Evolutionary conservation across 352 stramenopile species (phyloP).

Genomic region (Phytophthora kernoviae): DNA sequence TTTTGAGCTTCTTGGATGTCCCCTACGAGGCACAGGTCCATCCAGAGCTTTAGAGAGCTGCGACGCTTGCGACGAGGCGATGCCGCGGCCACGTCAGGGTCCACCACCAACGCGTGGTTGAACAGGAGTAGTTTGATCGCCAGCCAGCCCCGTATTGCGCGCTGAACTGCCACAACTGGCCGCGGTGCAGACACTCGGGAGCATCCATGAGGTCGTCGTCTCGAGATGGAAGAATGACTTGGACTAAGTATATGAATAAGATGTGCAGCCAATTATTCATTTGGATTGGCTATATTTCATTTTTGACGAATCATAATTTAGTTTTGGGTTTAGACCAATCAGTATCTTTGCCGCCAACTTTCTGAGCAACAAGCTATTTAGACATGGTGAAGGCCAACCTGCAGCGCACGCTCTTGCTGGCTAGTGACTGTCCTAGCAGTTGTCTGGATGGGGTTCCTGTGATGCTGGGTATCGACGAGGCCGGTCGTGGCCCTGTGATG

Average conservation of each 20-base stretch:
- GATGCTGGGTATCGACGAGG: slow-evolving; percentile 96
- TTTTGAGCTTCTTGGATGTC: slow-evolving; percentile 41
- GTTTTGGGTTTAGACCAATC: background rate
- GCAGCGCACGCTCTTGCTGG: slow-evolving; percentile 60
- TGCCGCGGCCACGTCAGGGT: slow-evolving; percentile 44
- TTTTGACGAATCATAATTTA: too few species aligned
- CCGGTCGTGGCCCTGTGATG: slow-evolving; percentile 92
- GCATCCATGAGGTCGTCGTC: slow-evolving; percentile 11
- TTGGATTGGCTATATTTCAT: background rate
- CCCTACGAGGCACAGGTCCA: slow-evolving; percentile 47
- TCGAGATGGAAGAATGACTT: slow-evolving; percentile 1
- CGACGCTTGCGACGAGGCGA: slow-evolving; percentile 48
- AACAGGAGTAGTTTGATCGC: slow-evolving; percentile 51
- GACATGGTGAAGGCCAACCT: slow-evolving; percentile 37
- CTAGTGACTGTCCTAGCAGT: slow-evolving; percentile 58
- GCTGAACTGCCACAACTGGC: slow-evolving; percentile 53
- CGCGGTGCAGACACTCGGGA: slow-evolving; percentile 47
- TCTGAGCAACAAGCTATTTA: background rate
- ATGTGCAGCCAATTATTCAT: too few species aligned
- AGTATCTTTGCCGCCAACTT: background rate
- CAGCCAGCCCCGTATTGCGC: slow-evolving; percentile 60
- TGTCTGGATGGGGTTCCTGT: slow-evolving; percentile 76
- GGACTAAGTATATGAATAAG: slow-evolving; percentile 21
- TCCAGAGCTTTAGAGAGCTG: slow-evolving; percentile 53
- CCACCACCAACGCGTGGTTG: slow-evolving; percentile 51